Evolutionary conservation across 371 early-diverging fungal genomes (phyloP), one percentile per base, ranked within the genome.

Genomic region (Saksenaea oblongispora): DNA sequence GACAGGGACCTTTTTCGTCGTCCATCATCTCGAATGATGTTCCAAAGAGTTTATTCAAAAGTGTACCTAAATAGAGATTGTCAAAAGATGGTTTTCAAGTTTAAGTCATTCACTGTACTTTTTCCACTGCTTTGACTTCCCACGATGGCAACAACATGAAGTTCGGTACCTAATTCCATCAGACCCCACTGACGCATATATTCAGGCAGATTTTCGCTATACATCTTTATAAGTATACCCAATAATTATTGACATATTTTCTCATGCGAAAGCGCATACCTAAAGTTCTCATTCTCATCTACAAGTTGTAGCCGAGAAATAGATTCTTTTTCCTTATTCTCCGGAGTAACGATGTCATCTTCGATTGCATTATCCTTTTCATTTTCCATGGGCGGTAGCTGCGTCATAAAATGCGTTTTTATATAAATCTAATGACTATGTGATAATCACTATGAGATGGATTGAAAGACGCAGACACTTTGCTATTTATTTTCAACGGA

Each of bases 51-150:
- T 89, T 75, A 79, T 99, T 98, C 54, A 99, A 80, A 31, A 99
- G 83, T 34, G 99, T 99, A 80, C 95, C 95, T 95, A 62, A n/a
- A 13, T 22, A 4, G 3, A 18, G 3, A 13, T 11, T 13, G 1
- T 37, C 17, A n/a, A 35, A 1, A 15, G n/a, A 31, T 55, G 56
- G 44, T 57, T 22, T 22, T 5, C 17, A 28, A 51, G n/a, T 17
- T 22, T 8, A 18, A 9, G 22, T 8, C 24, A 47, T 22, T 22
- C 51, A 22, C 67, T 87, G 79, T 86, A 93, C 96, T 95, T 76
- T 98, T 98, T 61, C 99, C 99, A 3, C 98, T 97, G 75, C 93
- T 93, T 79, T 98, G 98, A 35, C 97, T 95, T 54, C 99, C 99
- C 84, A 98, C 97, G 11, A 98, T 97, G 15, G 99, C 96, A 5